Conservation (phyloP, 2,329 filamentous ascomycete genomes). For the Gyromitra esculenta region DNA sequence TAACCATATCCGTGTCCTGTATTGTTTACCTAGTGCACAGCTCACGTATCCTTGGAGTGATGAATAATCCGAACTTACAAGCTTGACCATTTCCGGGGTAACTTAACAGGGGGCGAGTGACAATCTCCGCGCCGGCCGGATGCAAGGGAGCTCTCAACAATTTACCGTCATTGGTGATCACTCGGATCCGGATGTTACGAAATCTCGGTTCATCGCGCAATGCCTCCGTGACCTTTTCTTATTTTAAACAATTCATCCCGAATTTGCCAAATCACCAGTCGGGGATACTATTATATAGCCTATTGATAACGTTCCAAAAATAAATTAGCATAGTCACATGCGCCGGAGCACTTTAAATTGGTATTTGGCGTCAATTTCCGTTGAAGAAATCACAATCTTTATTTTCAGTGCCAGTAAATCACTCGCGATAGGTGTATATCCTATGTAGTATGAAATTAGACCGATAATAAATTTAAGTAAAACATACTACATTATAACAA, state of each 20-base stretch:
- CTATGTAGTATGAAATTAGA: too few relatives aligned
- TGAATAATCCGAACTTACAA: not conserved
- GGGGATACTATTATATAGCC: too few relatives aligned
- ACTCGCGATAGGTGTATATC: too few relatives aligned
- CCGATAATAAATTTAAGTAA: too few relatives aligned
- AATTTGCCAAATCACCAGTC: too few relatives aligned
- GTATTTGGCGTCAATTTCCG: too few relatives aligned
- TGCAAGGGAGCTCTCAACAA: slow-evolving; percentile 8
- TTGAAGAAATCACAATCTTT: too few relatives aligned
- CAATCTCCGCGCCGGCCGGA: not conserved
- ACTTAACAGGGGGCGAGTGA: slow-evolving; percentile 3
- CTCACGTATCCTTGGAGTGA: not conserved
- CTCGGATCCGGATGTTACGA: slow-evolving; percentile 6
- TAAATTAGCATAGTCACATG: too few relatives aligned
- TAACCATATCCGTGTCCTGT: not conserved
- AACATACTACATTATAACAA: too few relatives aligned
- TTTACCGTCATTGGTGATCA: not conserved
- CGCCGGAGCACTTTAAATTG: too few relatives aligned
- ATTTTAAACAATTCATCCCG: not conserved
- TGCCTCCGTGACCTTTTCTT: not conserved
- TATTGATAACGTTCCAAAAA: too few relatives aligned
- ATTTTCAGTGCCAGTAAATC: too few relatives aligned
- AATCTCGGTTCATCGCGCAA: not conserved
- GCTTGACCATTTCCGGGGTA: not conserved
- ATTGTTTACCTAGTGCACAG: not conserved